Percentiles rank a stretch among this genome's conserved stretches.
Conservation (phyloP, 1,284 basidiomycete species). For the Boletellus dicymbophilus region DNA sequence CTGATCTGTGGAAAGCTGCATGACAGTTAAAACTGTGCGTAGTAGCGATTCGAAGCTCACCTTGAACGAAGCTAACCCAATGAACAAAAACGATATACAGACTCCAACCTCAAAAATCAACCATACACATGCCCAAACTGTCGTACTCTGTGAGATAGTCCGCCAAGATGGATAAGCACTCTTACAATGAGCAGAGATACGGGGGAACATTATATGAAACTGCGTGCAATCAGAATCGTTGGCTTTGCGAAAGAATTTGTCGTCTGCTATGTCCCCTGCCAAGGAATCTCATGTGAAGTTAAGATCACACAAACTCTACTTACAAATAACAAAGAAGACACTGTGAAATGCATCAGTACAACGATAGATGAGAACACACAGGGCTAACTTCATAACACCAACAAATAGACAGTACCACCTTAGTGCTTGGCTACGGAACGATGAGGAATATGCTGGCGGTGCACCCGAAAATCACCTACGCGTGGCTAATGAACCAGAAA, state of each 20-base stretch:
- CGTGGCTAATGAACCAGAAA: constrained; percentile 86
- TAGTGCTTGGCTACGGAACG: constrained; percentile 49
- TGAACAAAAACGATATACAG: constrained; percentile 67
- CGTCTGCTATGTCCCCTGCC: constrained; percentile 82
- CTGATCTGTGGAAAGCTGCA: constrained; percentile 48
- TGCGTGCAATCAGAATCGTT: constrained; percentile 86
- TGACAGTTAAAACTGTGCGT: constrained; percentile 10
- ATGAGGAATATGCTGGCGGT: constrained; percentile 1
- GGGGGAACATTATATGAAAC: constrained; percentile 68
- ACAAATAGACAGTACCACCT: constrained; percentile 84
- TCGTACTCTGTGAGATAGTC: constrained; percentile 5
- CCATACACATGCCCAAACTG: constrained; percentile 79
- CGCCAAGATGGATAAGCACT: not conserved
- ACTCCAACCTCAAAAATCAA: constrained; percentile 68
- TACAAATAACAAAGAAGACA: constrained; percentile 76
- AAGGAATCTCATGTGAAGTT: constrained; percentile 4
- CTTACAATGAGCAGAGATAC: constrained; percentile 64
- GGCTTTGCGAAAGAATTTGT: constrained; percentile 82
- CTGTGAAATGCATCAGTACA: constrained; percentile 40
- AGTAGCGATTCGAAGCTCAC: constrained; percentile 32
- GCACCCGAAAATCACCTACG: constrained; percentile 46
- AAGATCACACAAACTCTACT: constrained; percentile 26
- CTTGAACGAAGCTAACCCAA: constrained; percentile 78
- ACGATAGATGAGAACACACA: not conserved
- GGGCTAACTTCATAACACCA: constrained; percentile 78